These are phyloP conservation scores for Acacia concinna DNA, from an alignment of 331 rosid species.

Conservation along the genomic window DNA sequence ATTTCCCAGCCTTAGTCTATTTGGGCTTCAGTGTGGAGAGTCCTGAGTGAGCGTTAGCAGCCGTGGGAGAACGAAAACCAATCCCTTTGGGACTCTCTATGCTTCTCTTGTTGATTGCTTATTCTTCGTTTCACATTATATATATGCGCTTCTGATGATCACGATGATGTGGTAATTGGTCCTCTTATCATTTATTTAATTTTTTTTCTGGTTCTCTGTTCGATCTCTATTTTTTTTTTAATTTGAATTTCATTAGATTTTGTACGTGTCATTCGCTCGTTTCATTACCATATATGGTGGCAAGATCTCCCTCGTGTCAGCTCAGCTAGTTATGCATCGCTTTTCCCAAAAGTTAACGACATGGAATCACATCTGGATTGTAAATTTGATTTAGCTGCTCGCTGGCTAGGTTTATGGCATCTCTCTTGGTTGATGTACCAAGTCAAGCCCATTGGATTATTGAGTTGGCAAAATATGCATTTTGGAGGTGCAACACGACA, in stretches of 20 bases:
- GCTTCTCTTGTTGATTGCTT: slow-evolving; percentile 39
- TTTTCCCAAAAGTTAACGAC: slow-evolving; percentile 48
- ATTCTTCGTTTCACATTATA: slow-evolving; percentile 35
- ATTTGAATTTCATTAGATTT: slow-evolving; percentile 48
- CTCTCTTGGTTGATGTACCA: slow-evolving; percentile 68
- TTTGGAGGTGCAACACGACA: slow-evolving; percentile 67
- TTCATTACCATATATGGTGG: slow-evolving; percentile 90
- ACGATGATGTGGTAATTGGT: slow-evolving; percentile 52
- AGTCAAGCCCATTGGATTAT: slow-evolving; percentile 70
- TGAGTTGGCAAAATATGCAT: slow-evolving; percentile 71
- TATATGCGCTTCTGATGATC: slow-evolving; percentile 44
- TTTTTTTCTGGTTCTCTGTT: not conserved
- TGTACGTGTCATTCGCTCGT: slow-evolving; percentile 82
- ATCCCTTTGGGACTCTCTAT: slow-evolving; percentile 31
- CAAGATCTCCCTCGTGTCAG: slow-evolving; percentile 69
- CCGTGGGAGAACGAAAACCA: slow-evolving; percentile 41
- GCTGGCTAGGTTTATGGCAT: slow-evolving; percentile 85
- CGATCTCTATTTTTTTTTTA: slow-evolving; percentile 21
- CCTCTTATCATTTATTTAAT: not conserved
- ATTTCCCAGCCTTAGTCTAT: too few relatives aligned
- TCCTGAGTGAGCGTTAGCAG: not conserved
- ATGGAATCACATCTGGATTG: slow-evolving; percentile 37
- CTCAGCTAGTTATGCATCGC: slow-evolving; percentile 52
- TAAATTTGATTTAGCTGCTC: slow-evolving; percentile 68
- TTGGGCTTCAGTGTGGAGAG: slow-evolving; percentile 25